Base-by-base conservation (phyloP, 345 rosid genomes). In the Hevea brasiliensis region DNA sequence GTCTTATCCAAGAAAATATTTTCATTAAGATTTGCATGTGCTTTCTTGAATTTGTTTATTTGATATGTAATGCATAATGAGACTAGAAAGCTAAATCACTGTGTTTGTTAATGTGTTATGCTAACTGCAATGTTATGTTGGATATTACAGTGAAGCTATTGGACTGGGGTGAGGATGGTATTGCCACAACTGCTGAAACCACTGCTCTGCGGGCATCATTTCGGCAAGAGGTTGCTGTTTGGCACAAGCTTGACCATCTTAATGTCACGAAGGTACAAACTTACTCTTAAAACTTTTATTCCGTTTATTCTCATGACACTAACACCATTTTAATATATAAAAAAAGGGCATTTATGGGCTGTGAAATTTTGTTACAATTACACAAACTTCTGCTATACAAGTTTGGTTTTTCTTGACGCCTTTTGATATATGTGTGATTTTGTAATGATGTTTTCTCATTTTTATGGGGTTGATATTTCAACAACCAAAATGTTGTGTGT, bases 191-290 rank as follows among this genome's bases (percentile, higher is more conserved):
- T 32, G 86, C 89, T 70, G 97, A 89, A 87, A 91, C 92, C 68
- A 85, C 92, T 67, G 88, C 96, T 66, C 68, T 87, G 65, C 87
- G 96, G 66, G 84, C 89, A 78, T 89, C 96, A 35, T 95, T 95
- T 73, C 84, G 60, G 74, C 90, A 92, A 82, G 99, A 92, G 76
- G 99, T 95, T 71, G 90, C 94, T 56, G 99, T 95, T 74, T 95
- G 99, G 99, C 89, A 95, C 71, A 92, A 92, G 85, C 97, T 95
- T 51, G 74, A 86, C 79, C 96, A 95, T 83, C 93, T 88, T 48
- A 95, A 95, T 77, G 98, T 95, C 61, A 95, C 99, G 17, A 88
- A 86, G 77, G 99, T 95, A 81, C 55, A 50, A 56, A 41, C 63
- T 69, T 48, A 32, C 55, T 76, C 62, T 58, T 68, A 15, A 50